Evolutionary conservation across 352 stramenopile genomes (phyloP).

Genomic region (Pythium myriotylum): DNA sequence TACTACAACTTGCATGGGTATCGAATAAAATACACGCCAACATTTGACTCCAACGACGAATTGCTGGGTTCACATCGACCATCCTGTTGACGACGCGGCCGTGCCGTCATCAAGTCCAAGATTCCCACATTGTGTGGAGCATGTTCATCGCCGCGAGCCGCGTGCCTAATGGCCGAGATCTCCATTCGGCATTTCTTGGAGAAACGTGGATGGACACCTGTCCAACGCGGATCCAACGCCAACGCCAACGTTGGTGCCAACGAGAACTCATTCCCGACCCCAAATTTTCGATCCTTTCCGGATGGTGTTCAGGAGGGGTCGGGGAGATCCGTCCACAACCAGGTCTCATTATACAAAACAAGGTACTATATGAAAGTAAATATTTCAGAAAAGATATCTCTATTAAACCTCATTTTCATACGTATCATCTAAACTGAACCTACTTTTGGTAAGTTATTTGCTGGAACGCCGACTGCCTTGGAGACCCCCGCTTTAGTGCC

Average conservation of each 20-base stretch:
- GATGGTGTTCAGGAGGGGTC: not conserved
- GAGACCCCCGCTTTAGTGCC: not conserved
- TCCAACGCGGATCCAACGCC: conserved; percentile 2
- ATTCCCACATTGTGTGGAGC: not conserved
- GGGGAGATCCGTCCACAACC: no score
- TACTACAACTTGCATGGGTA: not conserved
- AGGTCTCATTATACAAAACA: no score
- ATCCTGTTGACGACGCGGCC: not conserved
- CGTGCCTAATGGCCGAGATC: not conserved
- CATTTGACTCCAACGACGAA: no score
- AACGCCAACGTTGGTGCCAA: not conserved
- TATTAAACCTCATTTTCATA: no score
- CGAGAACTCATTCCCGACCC: not conserved
- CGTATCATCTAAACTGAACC: no score
- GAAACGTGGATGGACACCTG: conserved; percentile 1
- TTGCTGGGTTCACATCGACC: not conserved
- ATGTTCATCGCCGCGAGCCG: not conserved
- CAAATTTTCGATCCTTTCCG: not conserved
- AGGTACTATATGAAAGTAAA: no score
- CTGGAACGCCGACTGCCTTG: not conserved
- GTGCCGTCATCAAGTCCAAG: not conserved
- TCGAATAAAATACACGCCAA: conserved; percentile 1
- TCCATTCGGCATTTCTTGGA: not conserved
- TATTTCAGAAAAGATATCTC: no score
- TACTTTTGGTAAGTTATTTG: no score